Base-by-base conservation (phyloP, 2,329 filamentous ascomycete genomes). In the Colletotrichum orbiculare region DNA sequence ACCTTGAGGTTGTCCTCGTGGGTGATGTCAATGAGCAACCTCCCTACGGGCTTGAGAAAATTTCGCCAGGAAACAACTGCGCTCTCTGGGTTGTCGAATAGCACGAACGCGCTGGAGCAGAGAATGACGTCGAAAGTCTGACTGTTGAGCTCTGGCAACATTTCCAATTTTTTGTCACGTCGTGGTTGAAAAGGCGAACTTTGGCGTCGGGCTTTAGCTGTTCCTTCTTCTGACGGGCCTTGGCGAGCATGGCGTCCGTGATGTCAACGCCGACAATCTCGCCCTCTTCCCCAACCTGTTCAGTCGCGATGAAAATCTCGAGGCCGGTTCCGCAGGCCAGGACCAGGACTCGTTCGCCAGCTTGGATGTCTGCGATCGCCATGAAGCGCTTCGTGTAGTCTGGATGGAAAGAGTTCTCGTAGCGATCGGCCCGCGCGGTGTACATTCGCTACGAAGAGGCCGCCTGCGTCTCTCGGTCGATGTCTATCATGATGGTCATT, bases 271-370 rank as follows among this genome's bases (percentile, higher is more conserved):
- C 76, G 8, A 75, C 45, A 13, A 78, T 68, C 37, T 60, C 50
- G 8, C 74, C 77, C 2, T 66, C 46, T 2, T 70, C 67, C 9
- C 73, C 72, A 9, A 75, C 69, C 4, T 37, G 43, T 2, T 71
- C 69, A 2, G 73, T 74, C n/a, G 74, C 72, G 13, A 73, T 68
- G 54, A 73, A 72, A 8, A 70, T 68, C 17, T 76, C 75, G 3
- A 77, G 67, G 6, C 74, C 76, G 10, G 76, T 78, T n/a, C 76
- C 76, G 62, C 76, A 78, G 37, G 71, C 74, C n/a, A 76, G 71
- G 38, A 70, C 67, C 4, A 78, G 73, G 33, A 77, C 64, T 25
- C 63, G 68, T 43, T 76, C 64, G n/a, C 73, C 71, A 0, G 69
- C 50, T 12, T 64, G 58, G 13, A 76, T 47, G 6, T 70, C 64